Conservation (phyloP, 2,329 filamentous ascomycete species). For the Penicillium sp. region DNA sequence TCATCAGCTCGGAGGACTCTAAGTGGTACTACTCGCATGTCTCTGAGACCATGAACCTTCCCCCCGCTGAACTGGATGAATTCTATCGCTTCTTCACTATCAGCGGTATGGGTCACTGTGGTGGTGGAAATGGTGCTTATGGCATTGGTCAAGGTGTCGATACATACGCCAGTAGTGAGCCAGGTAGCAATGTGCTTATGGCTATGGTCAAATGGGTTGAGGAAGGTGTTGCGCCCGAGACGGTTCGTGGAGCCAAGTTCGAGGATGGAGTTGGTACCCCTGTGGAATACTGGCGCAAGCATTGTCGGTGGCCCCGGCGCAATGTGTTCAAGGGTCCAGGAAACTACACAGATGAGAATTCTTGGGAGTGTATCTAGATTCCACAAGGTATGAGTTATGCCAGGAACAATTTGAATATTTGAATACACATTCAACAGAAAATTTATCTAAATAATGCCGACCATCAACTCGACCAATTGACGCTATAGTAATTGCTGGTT, state of each 20-base stretch:
- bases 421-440: no score
- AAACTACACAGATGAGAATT: slow-evolving; percentile 34
- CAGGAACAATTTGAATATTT: neutral
- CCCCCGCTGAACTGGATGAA: slow-evolving; percentile 35
- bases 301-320: slow-evolving; percentile 45
- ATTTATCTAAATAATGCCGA: no score
- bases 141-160: slow-evolving; percentile 38
- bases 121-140: slow-evolving; percentile 43
- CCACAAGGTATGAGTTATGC: neutral
- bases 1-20: slow-evolving; percentile 54
- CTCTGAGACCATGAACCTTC: slow-evolving; percentile 36
- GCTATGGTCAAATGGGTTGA: slow-evolving; percentile 54
- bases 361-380: slow-evolving; percentile 34
- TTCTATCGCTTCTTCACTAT: slow-evolving; percentile 54
- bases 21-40: slow-evolving; percentile 55
- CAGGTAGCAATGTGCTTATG: slow-evolving; percentile 50
- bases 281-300: slow-evolving; percentile 46
- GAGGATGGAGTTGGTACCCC: slow-evolving; percentile 36
- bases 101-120: slow-evolving; percentile 57
- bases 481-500: no score
- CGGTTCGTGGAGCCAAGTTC: slow-evolving; percentile 48
- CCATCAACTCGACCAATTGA: no score
- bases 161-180: slow-evolving; percentile 25
- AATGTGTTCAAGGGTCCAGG: slow-evolving; percentile 35
- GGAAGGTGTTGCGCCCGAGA: slow-evolving; percentile 40